Evolutionary conservation across 805 yeast genomes (phyloP).

Genomic region (Starmerella apis): DNA sequence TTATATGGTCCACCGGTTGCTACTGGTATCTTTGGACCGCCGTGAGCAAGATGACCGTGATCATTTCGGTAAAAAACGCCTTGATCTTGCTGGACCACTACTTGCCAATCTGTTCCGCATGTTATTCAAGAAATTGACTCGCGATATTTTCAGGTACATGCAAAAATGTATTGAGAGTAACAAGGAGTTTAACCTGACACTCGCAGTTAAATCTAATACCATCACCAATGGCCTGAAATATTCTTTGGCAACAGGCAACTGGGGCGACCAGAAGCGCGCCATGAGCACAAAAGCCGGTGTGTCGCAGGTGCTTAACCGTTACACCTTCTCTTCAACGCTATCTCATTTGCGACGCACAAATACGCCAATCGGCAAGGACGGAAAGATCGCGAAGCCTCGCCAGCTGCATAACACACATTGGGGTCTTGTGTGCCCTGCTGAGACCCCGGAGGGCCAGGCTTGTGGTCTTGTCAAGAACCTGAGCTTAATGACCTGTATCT

Average conservation of each 20-base stretch:
- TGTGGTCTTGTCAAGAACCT: slow-evolving; percentile 97
- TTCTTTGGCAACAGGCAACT: slow-evolving; percentile 97
- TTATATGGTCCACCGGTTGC: slow-evolving; percentile 91
- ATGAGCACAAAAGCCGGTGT: slow-evolving; percentile 99
- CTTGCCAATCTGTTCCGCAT: slow-evolving; percentile 91
- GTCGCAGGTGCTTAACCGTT: slow-evolving; percentile 93
- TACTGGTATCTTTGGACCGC: slow-evolving; percentile 92
- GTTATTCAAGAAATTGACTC: slow-evolving; percentile 85
- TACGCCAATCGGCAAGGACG: slow-evolving; percentile 98
- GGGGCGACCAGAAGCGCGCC: slow-evolving; percentile 99
- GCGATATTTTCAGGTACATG: slow-evolving; percentile 95
- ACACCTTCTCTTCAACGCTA: slow-evolving; percentile 95
- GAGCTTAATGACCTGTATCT: slow-evolving; percentile 92
- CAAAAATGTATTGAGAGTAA: slow-evolving; percentile 98
- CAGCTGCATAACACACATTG: slow-evolving; percentile 98
- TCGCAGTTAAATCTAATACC: slow-evolving; percentile 94
- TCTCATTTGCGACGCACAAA: slow-evolving; percentile 98
- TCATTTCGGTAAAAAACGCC: slow-evolving; percentile 96
- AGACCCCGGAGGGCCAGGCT: slow-evolving; percentile 99
- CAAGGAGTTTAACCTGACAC: slow-evolving; percentile 88
- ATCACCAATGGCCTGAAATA: slow-evolving; percentile 95
- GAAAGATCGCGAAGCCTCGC: slow-evolving; percentile 97
- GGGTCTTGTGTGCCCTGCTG: slow-evolving; percentile 99
- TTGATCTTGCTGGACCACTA: slow-evolving; percentile 97
- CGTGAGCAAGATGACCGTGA: slow-evolving; percentile 98